Evolutionary conservation across 371 early-diverging fungal species (phyloP).

Genomic region (Lichtheimia ramosa): DNA sequence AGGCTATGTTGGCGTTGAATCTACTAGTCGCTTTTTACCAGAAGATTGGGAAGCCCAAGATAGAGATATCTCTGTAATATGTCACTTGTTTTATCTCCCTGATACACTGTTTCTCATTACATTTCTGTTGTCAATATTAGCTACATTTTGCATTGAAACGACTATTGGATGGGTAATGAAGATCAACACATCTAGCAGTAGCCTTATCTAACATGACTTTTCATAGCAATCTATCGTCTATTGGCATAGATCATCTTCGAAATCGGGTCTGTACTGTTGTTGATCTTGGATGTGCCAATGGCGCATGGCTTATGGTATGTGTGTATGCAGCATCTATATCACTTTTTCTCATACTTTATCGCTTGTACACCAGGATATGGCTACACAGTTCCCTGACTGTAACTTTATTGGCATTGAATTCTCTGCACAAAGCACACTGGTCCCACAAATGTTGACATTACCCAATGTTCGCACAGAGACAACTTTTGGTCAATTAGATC

Average conservation of each 20-base stretch:
- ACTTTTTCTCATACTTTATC: background rate
- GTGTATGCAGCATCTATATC: background rate
- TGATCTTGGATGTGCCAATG: constrained; percentile 24
- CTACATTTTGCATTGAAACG: constrained; percentile 22
- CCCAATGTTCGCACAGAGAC: constrained; percentile 26
- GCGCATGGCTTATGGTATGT: constrained; percentile 23
- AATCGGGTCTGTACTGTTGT: constrained; percentile 6
- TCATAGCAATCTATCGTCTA: no score
- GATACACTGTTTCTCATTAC: background rate
- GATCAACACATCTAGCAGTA: background rate
- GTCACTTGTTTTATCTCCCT: background rate
- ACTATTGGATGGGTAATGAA: constrained; percentile 19
- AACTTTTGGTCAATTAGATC: background rate
- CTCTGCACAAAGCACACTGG: constrained; percentile 3
- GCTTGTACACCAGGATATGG: constrained; percentile 36
- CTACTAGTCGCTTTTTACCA: constrained; percentile 23
- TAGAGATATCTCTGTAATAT: constrained; percentile 14
- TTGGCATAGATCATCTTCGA: background rate
- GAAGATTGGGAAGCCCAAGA: constrained; percentile 22
- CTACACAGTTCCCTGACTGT: constrained; percentile 35
- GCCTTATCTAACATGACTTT: no score
- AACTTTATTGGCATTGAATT: constrained; percentile 27
- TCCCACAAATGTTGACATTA: constrained; percentile 20
- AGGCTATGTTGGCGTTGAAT: constrained; percentile 19
- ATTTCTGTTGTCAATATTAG: no score